Evolutionary conservation across 805 yeast genomes (phyloP), one percentile per base, ranked within the genome.

Genomic region (Barnettozyma botsteinii): DNA sequence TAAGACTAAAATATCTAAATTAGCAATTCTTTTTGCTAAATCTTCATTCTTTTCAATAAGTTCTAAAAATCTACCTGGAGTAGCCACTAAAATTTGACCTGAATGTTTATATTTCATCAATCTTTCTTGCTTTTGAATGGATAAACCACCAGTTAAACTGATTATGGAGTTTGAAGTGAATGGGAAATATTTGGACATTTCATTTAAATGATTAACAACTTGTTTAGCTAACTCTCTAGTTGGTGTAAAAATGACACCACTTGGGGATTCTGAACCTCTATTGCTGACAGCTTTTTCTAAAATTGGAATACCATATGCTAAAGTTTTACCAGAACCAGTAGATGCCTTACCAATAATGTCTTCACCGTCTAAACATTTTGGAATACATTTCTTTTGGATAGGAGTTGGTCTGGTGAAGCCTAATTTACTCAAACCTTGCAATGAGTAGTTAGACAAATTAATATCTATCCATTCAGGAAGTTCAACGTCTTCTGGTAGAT

Each of bases 171-270:
- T 66, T 8, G 70, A 66, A 3, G 73, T 57, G 41, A 72, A 67
- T 14, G 77, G 82, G 48, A 74, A 72, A 50, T 51, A 73, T 47
- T 66, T 72, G 40, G 81, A 62, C 26, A 83, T 51, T 23, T 60
- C 61, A 49, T 76, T 73, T 47, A 93, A 59, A 64, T 93, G 98
- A 45, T 81, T 77, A 30, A 80, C 78, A 36, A 93, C 96, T 64
- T 93, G 99, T 49, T 84, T 91, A 0, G 96, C 98, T 53, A 93
- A 72, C 60, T 93, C 99, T 69, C 99, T 75, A 0, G 99, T 93
- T 24, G 99, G 99, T 0, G 96, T 83, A 55, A 93, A 84, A 22
- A 93, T 75, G 11, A 93, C 66, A 5, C 88, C 98, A 5, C 78
- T 65, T 4, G 95, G 89, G 18, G 70, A 54, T 18, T 55, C 58